Base-by-base conservation (phyloP, 768 basidiomycete species). In the Leccinum disarticulatum region DNA sequence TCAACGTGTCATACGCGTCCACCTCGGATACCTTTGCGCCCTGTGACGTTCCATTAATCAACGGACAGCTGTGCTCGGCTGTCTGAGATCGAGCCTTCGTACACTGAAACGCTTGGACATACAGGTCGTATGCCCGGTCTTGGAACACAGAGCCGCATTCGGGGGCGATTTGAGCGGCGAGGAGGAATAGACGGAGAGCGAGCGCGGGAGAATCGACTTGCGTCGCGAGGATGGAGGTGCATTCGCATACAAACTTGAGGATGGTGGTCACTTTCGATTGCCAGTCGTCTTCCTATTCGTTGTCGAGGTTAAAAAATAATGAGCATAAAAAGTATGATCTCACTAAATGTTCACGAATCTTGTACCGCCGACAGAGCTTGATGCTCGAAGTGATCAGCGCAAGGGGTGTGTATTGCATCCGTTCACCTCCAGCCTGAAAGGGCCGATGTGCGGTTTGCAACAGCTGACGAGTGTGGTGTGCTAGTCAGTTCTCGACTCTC, bases 51-150 rank as follows among this genome's bases (percentile, higher is more conserved):
- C 90, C 89, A 60, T 98, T 97, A 65, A 99, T 90, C 19, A 95
- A 83, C 8, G 94, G 96, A 93, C 10, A 99, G 78, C 73, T 99
- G 97, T 6, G 94, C 94, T 4, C 95, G 85, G 35, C 91, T 93
- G 70, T 99, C 97, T 48, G 92, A 95, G 53, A 99, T 98, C 67
- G 85, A 89, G 73, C 98, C 97, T 72, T 99, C 97, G 76, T 99
- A 98, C 14, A 98, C 94, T 28, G 89, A 94, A 99, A 98, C 0
- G 95, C 93, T 72, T 98, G 95, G 14, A 98, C 97, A 68, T 95
- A 98, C 66, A 98, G 87, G 72, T 99, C 97, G 71, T 99, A 99
- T 15, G 93, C 87, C 61, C 98, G 85, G 71, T 98, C 95, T 74
- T 97, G 95, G 66, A 98, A 92, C 1, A 87, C 92, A 61, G 96